Conservation (phyloP, 768 basidiomycete species). For the Lactarius akahatsu region DNA sequence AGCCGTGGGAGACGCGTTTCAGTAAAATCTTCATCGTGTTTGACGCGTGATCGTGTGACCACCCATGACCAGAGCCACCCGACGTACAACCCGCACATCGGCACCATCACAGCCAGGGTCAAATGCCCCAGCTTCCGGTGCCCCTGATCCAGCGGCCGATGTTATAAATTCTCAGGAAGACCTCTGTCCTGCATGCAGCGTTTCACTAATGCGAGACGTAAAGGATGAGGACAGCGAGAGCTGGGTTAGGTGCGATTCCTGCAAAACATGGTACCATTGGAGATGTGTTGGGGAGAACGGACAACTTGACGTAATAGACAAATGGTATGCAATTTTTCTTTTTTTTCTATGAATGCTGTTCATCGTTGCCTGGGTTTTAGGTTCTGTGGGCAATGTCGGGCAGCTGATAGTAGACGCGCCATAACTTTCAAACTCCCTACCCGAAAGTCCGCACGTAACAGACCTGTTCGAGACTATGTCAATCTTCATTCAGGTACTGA, state of each 20-base stretch:
- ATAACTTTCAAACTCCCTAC: slow-evolving; percentile 77
- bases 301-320: slow-evolving; percentile 68
- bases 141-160: slow-evolving; percentile 5
- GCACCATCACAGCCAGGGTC: slow-evolving; percentile 6
- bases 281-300: slow-evolving; percentile 67
- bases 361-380: slow-evolving; percentile 38
- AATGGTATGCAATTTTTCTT: slow-evolving; percentile 58
- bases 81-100: slow-evolving; percentile 20
- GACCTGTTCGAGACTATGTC: slow-evolving; percentile 74
- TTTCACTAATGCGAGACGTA: slow-evolving; percentile 31
- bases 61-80: slow-evolving; percentile 21
- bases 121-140: neutral
- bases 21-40: neutral
- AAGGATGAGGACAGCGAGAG: slow-evolving; percentile 55
- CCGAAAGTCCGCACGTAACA: slow-evolving; percentile 78
- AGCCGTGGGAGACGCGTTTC: neutral
- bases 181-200: slow-evolving; percentile 23
- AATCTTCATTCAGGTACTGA: slow-evolving; percentile 66
- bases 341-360: slow-evolving; percentile 25
- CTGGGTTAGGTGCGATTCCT: slow-evolving; percentile 83
- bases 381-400: slow-evolving; percentile 68
- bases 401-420: slow-evolving; percentile 55
- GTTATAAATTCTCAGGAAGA: slow-evolving; percentile 16
- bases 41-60: neutral
- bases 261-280: slow-evolving; percentile 86